Evolutionary conservation across 768 basidiomycete genomes (phyloP).

Genomic region (Trametes punicea): DNA sequence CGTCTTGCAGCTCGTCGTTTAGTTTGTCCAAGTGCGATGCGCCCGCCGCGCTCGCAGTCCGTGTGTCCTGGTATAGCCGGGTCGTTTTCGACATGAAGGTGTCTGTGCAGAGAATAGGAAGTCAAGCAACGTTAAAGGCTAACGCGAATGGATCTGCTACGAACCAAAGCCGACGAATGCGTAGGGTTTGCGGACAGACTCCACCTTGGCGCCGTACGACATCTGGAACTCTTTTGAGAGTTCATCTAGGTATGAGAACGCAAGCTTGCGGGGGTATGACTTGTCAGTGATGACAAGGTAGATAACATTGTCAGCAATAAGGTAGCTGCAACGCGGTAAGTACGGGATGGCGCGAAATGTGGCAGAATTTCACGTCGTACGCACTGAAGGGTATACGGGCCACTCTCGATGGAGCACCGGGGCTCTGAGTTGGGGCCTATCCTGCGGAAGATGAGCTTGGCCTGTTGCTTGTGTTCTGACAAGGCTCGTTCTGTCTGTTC

Average conservation of each 20-base stretch:
- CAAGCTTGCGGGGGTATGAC: slow-evolving; percentile 94
- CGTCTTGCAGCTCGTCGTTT: slow-evolving; percentile 96
- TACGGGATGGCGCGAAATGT: slow-evolving; percentile 4
- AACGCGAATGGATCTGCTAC: slow-evolving; percentile 30
- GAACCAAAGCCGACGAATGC: slow-evolving; percentile 97
- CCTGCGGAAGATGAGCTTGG: slow-evolving; percentile 93
- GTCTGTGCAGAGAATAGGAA: slow-evolving; percentile 47
- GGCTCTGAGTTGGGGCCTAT: slow-evolving; percentile 94
- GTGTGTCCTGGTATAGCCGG: slow-evolving; percentile 89
- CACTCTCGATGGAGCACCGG: slow-evolving; percentile 94
- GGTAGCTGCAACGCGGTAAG: slow-evolving; percentile 59
- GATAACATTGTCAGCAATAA: slow-evolving; percentile 90
- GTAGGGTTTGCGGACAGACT: slow-evolving; percentile 92
- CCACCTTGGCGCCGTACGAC: slow-evolving; percentile 92
- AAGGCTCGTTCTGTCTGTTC: slow-evolving; percentile 85
- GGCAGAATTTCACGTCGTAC: slow-evolving; percentile 32
- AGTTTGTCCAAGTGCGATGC: slow-evolving; percentile 75
- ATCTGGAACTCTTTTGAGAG: slow-evolving; percentile 93
- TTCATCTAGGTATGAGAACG: slow-evolving; percentile 97
- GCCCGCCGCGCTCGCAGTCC: slow-evolving; percentile 70
- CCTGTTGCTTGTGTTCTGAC: slow-evolving; percentile 97
- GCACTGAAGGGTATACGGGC: slow-evolving; percentile 93
- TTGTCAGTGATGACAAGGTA: slow-evolving; percentile 96
- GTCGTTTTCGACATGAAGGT: slow-evolving; percentile 99
- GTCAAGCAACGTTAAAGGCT: slow-evolving; percentile 2